Base-by-base conservation (phyloP, 108 stramenopile genomes). In the Conticribra weissflogii region DNA sequence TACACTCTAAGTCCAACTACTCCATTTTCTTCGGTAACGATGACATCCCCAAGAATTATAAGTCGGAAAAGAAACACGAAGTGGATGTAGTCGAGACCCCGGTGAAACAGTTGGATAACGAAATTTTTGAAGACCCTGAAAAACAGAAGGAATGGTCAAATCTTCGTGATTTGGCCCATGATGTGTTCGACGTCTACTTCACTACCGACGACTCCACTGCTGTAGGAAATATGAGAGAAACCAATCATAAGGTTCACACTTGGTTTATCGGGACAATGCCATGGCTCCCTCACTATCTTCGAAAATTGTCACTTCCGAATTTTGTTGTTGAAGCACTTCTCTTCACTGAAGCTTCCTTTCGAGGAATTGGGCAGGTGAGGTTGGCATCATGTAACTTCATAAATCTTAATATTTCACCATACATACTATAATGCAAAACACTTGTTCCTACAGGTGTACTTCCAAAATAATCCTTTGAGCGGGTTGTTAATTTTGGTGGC, bases 391-490 rank as follows among this genome's bases (percentile, higher is more conserved):
- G n/a, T n/a, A n/a, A n/a, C n/a, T n/a, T n/a, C n/a, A n/a, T n/a
- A n/a, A n/a, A n/a, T n/a, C n/a, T n/a, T n/a, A n/a, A n/a, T n/a
- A n/a, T n/a, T n/a, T n/a, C n/a, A n/a, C n/a, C n/a, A n/a, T n/a
- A n/a, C n/a, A n/a, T n/a, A n/a, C n/a, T n/a, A n/a, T n/a, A n/a
- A n/a, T n/a, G n/a, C n/a, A n/a, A n/a, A n/a, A n/a, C n/a, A n/a
- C n/a, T n/a, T n/a, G n/a, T n/a, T n/a, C n/a, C n/a, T 61, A 52
- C 64, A 65, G 50, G 64, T 65, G 30, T 71, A 57, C 41, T 81
- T 81, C 52, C 69, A 71, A 23, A 81, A 81, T 32, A 72, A 72
- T 30, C 80, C 80, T 1, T 16, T 81, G 12, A 71, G 52, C 41
- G 80, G 80, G 22, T 27, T 76, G 15, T 50, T 81, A 12, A 60